phyloP scores from a whole-genome alignment of 371 early-diverging fungal species.

The Rozella allomycis region DNA sequence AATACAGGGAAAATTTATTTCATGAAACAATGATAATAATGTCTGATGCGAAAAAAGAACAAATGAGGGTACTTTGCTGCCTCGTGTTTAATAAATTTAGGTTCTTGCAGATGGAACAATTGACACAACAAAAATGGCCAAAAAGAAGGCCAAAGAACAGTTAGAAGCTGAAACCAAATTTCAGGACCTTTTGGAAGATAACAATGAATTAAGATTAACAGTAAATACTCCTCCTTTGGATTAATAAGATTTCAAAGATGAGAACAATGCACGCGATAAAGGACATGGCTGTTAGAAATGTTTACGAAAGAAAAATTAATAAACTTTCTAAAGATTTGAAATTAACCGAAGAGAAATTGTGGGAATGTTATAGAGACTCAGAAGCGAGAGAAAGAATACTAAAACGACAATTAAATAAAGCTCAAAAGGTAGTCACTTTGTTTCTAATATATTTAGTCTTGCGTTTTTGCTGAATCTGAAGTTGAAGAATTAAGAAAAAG shows the following conservation, averaged over 20 bases:
- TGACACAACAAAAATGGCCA: slow-evolving; percentile 12
- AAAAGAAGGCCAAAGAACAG: slow-evolving; percentile 9
- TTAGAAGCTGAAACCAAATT: slow-evolving; percentile 18
- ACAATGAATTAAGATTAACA: slow-evolving; percentile 26
- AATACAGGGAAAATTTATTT: slow-evolving; percentile 23
- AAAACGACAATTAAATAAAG: slow-evolving; percentile 15
- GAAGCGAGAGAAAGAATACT: slow-evolving; percentile 23
- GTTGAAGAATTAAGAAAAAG: no score
- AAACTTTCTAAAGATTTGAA: slow-evolving; percentile 18
- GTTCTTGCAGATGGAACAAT: slow-evolving; percentile 8
- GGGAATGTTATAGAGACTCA: slow-evolving; percentile 26
- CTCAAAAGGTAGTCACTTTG: no score
- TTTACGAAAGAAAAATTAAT: slow-evolving; percentile 18
- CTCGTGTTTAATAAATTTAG: no score
- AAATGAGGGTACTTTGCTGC: no score
- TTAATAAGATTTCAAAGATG: slow-evolving; percentile 16
- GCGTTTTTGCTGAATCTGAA: no score
- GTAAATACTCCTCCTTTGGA: slow-evolving; percentile 4
- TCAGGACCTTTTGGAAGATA: slow-evolving; percentile 12
- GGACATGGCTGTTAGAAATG: slow-evolving; percentile 16
- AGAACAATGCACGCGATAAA: slow-evolving; percentile 26
- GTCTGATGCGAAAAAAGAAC: slow-evolving; percentile 27
- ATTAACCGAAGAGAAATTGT: slow-evolving; percentile 26
- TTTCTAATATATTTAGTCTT: no score
- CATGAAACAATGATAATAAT: slow-evolving; percentile 15